Evolutionary conservation across 371 early-diverging fungal species (phyloP).

Genomic region (Smittium mucronatum): DNA sequence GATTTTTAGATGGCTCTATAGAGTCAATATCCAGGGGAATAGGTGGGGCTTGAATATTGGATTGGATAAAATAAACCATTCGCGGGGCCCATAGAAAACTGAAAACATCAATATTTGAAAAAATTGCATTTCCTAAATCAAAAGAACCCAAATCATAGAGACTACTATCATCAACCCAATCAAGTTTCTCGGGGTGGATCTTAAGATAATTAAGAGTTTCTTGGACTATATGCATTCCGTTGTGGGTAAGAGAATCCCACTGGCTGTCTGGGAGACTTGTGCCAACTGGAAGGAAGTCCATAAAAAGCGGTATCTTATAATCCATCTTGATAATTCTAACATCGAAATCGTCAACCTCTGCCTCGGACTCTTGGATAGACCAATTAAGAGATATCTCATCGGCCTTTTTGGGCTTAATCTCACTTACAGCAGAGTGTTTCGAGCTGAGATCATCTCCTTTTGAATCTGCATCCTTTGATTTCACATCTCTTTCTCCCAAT

Average conservation of each 20-base stretch:
- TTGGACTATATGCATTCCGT: constrained; percentile 21
- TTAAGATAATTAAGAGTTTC: constrained; percentile 16
- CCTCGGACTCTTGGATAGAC: constrained; percentile 31
- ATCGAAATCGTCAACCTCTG: constrained; percentile 33
- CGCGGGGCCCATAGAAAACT: constrained; percentile 35
- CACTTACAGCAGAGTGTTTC: neutral
- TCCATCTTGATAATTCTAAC: constrained; percentile 27
- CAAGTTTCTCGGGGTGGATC: neutral
- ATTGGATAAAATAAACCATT: constrained; percentile 30
- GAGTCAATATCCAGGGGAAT: neutral
- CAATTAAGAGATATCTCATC: constrained; percentile 22
- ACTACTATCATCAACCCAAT: constrained; percentile 24
- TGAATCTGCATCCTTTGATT: neutral
- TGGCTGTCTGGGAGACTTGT: neutral
- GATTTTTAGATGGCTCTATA: constrained; percentile 10
- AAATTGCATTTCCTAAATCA: constrained; percentile 24
- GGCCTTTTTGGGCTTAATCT: neutral
- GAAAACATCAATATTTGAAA: constrained; percentile 23
- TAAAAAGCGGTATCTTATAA: constrained; percentile 29
- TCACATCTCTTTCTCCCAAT: neutral
- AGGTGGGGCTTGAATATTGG: neutral
- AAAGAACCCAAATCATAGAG: constrained; percentile 27
- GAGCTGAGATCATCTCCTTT: neutral
- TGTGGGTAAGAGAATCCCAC: constrained; percentile 7
- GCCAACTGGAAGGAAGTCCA: constrained; percentile 10